Conservation (phyloP, 768 basidiomycete species). For the Leucogyrophana mollusca region DNA sequence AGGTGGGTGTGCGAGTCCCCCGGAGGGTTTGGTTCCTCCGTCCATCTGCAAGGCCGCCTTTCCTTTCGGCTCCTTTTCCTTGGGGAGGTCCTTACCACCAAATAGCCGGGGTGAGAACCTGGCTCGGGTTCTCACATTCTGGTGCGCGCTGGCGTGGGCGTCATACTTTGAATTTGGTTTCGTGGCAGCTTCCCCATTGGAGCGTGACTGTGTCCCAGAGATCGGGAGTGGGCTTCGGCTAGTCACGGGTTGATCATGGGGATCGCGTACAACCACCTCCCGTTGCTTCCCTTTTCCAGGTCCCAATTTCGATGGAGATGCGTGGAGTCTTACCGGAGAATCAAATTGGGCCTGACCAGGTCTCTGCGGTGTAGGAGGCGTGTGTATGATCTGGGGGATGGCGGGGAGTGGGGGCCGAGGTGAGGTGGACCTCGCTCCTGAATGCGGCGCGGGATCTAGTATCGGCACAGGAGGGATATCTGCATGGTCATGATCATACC, state of each 20-base stretch:
- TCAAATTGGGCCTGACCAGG: constrained; percentile 10
- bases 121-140: background rate
- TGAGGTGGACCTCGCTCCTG: constrained; percentile 26
- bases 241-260: too few relatives aligned
- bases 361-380: constrained; percentile 35
- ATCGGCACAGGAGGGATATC: constrained; percentile 18
- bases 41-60: constrained; percentile 25
- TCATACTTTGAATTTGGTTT: too few relatives aligned
- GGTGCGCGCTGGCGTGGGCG: too few relatives aligned
- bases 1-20: constrained; percentile 8
- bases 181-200: too few relatives aligned
- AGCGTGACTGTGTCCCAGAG: too few relatives aligned
- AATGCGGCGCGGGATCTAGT: constrained; percentile 18
- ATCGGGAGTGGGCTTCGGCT: too few relatives aligned
- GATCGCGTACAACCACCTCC: background rate
- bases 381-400: constrained; percentile 35
- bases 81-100: constrained; percentile 21
- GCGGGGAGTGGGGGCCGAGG: constrained; percentile 19
- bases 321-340: constrained; percentile 3
- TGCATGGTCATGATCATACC: constrained; percentile 1
- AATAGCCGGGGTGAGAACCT: constrained; percentile 33
- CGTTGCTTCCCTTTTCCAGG: constrained; percentile 10
- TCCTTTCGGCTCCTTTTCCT: constrained; percentile 16
- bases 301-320: constrained; percentile 9
- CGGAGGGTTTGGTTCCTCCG: constrained; percentile 4